Evolutionary conservation across 2,329 filamentous ascomycete genomes (phyloP).

Genomic region (Plectosphaerella plurivora): DNA sequence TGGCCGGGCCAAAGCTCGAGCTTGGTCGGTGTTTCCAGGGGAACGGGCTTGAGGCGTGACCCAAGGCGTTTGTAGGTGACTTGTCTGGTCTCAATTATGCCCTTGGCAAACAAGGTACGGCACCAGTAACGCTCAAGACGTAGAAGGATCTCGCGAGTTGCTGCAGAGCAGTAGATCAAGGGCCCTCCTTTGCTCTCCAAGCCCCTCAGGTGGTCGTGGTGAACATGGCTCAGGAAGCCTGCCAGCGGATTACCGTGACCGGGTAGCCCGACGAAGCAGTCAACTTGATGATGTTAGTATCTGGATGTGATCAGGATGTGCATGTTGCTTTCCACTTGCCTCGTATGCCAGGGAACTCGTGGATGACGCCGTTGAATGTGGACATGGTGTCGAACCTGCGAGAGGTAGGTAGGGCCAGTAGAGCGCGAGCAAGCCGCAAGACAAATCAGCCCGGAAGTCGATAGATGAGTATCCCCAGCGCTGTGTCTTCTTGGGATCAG

Average conservation of each 20-base stretch:
- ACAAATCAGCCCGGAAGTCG: too few relatives aligned
- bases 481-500: too few relatives aligned
- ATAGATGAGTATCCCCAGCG: too few relatives aligned
- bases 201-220: slow-evolving; percentile 83
- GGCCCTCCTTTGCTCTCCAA: slow-evolving; percentile 72
- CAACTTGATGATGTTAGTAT: slow-evolving; percentile 47
- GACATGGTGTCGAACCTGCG: slow-evolving; percentile 53
- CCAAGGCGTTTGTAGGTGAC: slow-evolving; percentile 73
- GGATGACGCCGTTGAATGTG: slow-evolving; percentile 67
- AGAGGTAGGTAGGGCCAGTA: neutral
- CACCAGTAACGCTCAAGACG: slow-evolving; percentile 74
- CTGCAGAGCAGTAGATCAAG: slow-evolving; percentile 86
- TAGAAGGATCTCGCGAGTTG: slow-evolving; percentile 76
- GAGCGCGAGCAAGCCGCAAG: too few relatives aligned
- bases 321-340: slow-evolving; percentile 34
- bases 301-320: neutral
- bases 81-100: slow-evolving; percentile 69
- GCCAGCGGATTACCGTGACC: slow-evolving; percentile 61
- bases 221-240: slow-evolving; percentile 88
- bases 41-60: slow-evolving; percentile 74
- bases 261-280: slow-evolving; percentile 67
- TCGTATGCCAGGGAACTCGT: slow-evolving; percentile 76
- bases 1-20: slow-evolving; percentile 69
- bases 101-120: slow-evolving; percentile 75
- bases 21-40: slow-evolving; percentile 71